Evolutionary conservation across 2,329 filamentous ascomycete species (phyloP), one percentile per base, ranked within the genome.

Genomic region (Apiospora malaysiana): DNA sequence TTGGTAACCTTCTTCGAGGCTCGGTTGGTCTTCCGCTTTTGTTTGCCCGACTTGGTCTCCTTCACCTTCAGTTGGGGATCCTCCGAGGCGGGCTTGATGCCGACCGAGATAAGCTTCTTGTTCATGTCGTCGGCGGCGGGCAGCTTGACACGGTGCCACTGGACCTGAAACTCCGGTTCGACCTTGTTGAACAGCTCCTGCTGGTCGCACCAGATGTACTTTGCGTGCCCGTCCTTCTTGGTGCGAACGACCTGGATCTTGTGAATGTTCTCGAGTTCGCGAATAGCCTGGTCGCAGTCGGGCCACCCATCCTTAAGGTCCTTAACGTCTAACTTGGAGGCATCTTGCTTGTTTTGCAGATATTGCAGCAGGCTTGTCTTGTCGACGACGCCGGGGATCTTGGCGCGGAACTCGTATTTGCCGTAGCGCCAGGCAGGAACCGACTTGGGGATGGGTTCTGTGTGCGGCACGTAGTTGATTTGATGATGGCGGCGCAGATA

Each of bases 241-340:
- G 95, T 95, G 72, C 95, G 90, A 27, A 94, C 93, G 7, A 98
- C 94, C 46, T 98, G 87, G 65, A 98, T 87, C 81, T 92, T 92
- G 78, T 95, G 92, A 79, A 93, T 89, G 51, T 83, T 83, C 84
- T 98, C 95, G 68, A 99, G 87, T 75, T 89, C 86, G 73, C 92
- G 89, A 79, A 99, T 92, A 12, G 92, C 89, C 25, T 92, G 89
- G 72, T 95, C 91, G 78, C 94, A 97, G 76, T 92, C 91, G 32
- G 92, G 91, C 96, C 96, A 99, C 73, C 96, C 96, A 80, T 99
- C 96, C 82, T 97, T 97, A 73, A 99, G 88, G 77, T 98, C 94
- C 80, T 94, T 94, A 73, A 98, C 94, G 47, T 87, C 88, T 70
- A 98, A 89, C 16, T 94, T 94, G 74, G 92, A 90, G 1, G 94